These are phyloP conservation scores for Ophioceras dolichostomum DNA, from an alignment of 2,329 filamentous ascomycete species.

Conservation along the genomic window DNA sequence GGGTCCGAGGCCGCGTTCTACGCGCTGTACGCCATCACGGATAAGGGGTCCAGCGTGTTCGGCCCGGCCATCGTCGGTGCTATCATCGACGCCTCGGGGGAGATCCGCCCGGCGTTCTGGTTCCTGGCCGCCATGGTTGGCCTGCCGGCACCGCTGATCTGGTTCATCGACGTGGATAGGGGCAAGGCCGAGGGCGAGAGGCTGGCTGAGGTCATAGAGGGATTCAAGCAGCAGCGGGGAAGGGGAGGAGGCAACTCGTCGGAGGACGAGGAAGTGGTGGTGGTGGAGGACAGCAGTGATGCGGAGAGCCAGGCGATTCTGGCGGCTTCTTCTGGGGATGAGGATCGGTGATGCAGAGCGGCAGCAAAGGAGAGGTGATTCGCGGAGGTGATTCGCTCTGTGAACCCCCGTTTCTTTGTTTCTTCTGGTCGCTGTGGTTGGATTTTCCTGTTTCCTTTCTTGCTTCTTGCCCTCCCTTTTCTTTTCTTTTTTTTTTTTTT, in stretches of 20 bases:
- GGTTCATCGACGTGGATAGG: slow-evolving; percentile 72
- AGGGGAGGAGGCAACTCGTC: too few species aligned
- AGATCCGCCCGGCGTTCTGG: slow-evolving; percentile 80
- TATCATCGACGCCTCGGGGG: slow-evolving; percentile 75
- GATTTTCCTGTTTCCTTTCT: too few species aligned
- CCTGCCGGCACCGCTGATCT: slow-evolving; percentile 73
- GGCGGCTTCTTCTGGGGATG: slow-evolving; percentile 19
- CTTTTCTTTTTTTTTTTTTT: neutral
- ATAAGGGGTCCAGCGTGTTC: slow-evolving; percentile 91
- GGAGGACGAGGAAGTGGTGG: slow-evolving; percentile 9
- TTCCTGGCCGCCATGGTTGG: slow-evolving; percentile 81
- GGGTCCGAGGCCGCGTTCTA: slow-evolving; percentile 95
- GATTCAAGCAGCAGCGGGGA: slow-evolving; percentile 22
- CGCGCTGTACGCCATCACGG: slow-evolving; percentile 91
- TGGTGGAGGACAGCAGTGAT: slow-evolving; percentile 8
- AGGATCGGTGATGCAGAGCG: too few species aligned
- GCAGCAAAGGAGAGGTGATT: too few species aligned
- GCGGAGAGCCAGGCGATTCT: slow-evolving; percentile 20
- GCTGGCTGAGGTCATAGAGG: slow-evolving; percentile 48
- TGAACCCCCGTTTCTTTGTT: too few species aligned
- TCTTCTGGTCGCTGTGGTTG: too few species aligned
- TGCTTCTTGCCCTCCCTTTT: too few species aligned
- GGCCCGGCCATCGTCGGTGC: slow-evolving; percentile 87
- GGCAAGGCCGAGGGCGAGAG: slow-evolving; percentile 57
- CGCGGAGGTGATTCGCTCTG: too few species aligned